These are phyloP conservation scores for Aspergillus alliaceus DNA, from an alignment of 2,329 filamentous ascomycete genomes.

Conservation along the genomic window DNA sequence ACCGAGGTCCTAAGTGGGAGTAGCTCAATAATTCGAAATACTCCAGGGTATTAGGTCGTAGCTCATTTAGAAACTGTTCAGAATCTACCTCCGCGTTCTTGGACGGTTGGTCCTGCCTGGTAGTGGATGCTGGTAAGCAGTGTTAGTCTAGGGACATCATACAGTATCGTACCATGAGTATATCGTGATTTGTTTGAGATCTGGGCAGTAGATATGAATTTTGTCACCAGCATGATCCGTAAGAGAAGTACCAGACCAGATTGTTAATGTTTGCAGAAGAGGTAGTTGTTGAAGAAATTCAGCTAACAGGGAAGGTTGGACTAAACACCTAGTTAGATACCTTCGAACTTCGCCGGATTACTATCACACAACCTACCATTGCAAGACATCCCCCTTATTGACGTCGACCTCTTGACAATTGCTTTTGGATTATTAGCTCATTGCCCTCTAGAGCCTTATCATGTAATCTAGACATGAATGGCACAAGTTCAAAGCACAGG, in stretches of 20 bases:
- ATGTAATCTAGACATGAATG: not conserved
- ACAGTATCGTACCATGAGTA: conserved; percentile 47
- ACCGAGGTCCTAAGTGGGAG: conserved; percentile 55
- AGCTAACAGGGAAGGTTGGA: conserved; percentile 54
- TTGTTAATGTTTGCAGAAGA: conserved; percentile 58
- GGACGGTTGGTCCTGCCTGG: conserved; percentile 28
- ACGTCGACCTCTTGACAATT: conserved; percentile 50
- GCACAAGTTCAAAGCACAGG: not conserved
- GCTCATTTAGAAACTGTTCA: conserved; percentile 57
- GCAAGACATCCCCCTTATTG: conserved; percentile 61
- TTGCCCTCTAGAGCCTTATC: not conserved
- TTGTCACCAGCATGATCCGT: conserved; percentile 54
- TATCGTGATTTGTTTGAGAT: conserved; percentile 62
- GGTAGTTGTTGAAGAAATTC: conserved; percentile 61
- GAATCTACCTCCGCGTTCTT: conserved; percentile 57
- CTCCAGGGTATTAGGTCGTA: conserved; percentile 58
- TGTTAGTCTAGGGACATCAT: not conserved
- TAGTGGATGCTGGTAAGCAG: conserved; percentile 23
- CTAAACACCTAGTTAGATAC: conserved; percentile 23
- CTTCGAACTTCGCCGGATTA: not conserved
- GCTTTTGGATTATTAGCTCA: conserved; percentile 28
- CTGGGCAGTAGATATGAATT: conserved; percentile 59
- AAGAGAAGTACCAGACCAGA: conserved; percentile 63
- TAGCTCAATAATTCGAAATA: conserved; percentile 60
- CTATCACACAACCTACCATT: conserved; percentile 37